These are phyloP conservation scores for Sclerotinia trifoliorum DNA, from an alignment of 2,329 filamentous ascomycete species.

Conservation along the genomic window DNA sequence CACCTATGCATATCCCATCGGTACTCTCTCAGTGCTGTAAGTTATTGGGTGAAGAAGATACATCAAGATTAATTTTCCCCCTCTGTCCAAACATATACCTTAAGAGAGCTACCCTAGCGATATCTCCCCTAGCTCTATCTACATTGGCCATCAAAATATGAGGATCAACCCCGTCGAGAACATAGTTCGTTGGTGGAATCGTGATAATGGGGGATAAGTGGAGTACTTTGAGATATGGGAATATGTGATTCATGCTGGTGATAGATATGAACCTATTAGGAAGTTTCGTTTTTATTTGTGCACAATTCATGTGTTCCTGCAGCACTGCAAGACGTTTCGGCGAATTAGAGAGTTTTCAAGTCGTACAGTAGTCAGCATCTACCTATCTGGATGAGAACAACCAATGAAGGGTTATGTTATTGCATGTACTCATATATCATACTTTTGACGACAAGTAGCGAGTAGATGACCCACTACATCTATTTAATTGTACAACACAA, in stretches of 20 bases:
- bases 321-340: background rate
- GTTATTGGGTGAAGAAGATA: background rate
- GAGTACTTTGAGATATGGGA: background rate
- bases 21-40: background rate
- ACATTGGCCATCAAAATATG: background rate
- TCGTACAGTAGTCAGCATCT: too few relatives aligned
- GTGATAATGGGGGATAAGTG: too few relatives aligned
- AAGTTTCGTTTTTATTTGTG: background rate
- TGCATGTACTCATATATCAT: too few relatives aligned
- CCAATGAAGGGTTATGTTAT: too few relatives aligned
- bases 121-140: background rate
- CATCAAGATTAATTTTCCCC: background rate
- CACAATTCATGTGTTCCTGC: background rate
- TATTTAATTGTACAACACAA: too few relatives aligned
- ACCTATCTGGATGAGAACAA: too few relatives aligned
- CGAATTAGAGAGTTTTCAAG: background rate
- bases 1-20: background rate
- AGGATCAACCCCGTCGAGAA: background rate
- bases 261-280: background rate
- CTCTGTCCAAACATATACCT: background rate
- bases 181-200: background rate
- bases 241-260: conserved; percentile 7
- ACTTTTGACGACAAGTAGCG: too few relatives aligned
- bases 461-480: too few relatives aligned
- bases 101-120: background rate